These are phyloP conservation scores for Yarrowia yakushimensis DNA, from an alignment of 805 yeast genomes.

Conservation along the genomic window DNA sequence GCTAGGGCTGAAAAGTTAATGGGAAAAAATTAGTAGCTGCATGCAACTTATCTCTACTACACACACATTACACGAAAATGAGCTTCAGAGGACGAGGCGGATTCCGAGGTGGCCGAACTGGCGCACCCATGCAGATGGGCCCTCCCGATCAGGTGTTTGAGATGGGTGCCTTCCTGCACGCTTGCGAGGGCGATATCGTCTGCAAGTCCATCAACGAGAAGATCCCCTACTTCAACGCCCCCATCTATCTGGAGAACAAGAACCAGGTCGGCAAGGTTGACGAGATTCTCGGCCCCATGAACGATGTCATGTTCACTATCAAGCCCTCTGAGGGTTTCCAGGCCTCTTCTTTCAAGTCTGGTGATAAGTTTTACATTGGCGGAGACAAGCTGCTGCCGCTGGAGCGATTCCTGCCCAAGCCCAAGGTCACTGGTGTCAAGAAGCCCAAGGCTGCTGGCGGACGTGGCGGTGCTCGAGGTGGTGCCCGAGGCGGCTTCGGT, in stretches of 20 bases:
- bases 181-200: slow-evolving; percentile 96
- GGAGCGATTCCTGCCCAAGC: slow-evolving; percentile 96
- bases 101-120: slow-evolving; percentile 64
- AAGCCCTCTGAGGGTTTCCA: slow-evolving; percentile 96
- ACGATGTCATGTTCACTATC: slow-evolving; percentile 96
- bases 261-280: slow-evolving; percentile 96
- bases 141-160: slow-evolving; percentile 96
- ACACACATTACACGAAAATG: slow-evolving; percentile 41
- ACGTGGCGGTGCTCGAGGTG: slow-evolving; percentile 47
- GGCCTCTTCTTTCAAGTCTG: slow-evolving; percentile 87
- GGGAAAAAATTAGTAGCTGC: slow-evolving; percentile 18
- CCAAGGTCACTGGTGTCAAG: slow-evolving; percentile 83
- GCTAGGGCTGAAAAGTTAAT: slow-evolving; percentile 16
- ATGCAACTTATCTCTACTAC: slow-evolving; percentile 19
- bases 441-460: slow-evolving; percentile 57
- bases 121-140: slow-evolving; percentile 76
- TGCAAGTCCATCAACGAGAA: slow-evolving; percentile 93
- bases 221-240: slow-evolving; percentile 98
- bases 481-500: slow-evolving; percentile 41
- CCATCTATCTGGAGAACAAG: slow-evolving; percentile 93
- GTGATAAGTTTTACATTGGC: slow-evolving; percentile 94
- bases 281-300: slow-evolving; percentile 95
- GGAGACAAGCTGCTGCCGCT: slow-evolving; percentile 93
- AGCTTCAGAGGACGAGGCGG: slow-evolving; percentile 63
- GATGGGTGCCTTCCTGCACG: slow-evolving; percentile 88